Conservation (phyloP, 176 grass and related monocot genomes). For the Cocos nucifera region DNA sequence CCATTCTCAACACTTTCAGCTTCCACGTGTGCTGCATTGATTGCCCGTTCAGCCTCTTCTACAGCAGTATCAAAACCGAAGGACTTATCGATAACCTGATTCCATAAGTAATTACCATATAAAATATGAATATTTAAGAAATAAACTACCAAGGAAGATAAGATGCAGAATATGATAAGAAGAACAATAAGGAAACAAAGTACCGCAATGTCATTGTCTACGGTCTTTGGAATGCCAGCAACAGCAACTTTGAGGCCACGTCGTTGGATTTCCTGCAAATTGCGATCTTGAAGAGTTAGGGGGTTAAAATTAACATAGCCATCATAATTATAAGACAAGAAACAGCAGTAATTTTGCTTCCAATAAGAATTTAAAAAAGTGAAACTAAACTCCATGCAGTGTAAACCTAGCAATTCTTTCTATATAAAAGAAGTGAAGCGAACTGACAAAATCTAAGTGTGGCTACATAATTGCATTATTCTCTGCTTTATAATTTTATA, state of each 20-base stretch:
- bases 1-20: slow-evolving; percentile 90
- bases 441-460: no score
- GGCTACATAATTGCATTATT: no score
- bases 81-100: slow-evolving; percentile 93
- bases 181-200: slow-evolving; percentile 14
- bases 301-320: no score
- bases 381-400: no score
- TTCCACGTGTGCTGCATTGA: slow-evolving; percentile 92
- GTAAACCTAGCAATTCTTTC: no score
- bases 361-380: no score
- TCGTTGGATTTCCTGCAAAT: slow-evolving; percentile 65
- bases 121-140: neutral
- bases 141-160: neutral
- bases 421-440: no score
- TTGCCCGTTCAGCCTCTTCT: slow-evolving; percentile 90
- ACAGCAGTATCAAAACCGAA: slow-evolving; percentile 97
- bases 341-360: no score
- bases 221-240: slow-evolving; percentile 84
- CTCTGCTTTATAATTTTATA: neutral
- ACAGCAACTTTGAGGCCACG: slow-evolving; percentile 74
- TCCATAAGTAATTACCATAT: slow-evolving; percentile 4
- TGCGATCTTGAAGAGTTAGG: no score
- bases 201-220: slow-evolving; percentile 98
- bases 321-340: no score
- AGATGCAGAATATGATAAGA: neutral